Base-by-base conservation (phyloP, 2,329 filamentous ascomycete genomes). In the Aureobasidium sp. region DNA sequence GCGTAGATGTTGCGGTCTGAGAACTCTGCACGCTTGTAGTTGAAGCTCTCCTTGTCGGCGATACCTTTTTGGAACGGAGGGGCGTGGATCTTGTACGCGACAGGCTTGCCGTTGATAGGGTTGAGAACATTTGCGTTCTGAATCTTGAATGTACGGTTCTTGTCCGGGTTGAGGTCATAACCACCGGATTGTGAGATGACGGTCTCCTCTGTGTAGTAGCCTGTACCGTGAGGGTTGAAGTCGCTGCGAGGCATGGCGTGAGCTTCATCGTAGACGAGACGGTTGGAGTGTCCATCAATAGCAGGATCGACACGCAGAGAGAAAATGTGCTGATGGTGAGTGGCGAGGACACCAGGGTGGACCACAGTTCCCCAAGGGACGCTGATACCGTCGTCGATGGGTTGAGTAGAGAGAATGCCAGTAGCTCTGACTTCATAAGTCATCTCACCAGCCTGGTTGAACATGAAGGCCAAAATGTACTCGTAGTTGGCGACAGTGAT, bases 301-400 rank as follows among this genome's bases (percentile, higher is more conserved):
- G 74, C 72, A 36, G 78, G 72, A 71, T 82, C 74, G 63, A 83
- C 67, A 61, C 80, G 74, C 65, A 82, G 68, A 65, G 75, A 72
- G 76, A 92, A 90, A 71, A 91, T 88, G 73, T 91, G 89, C 70
- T 92, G 88, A 69, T 91, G 88, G 73, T 88, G 85, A 0, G 79
- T 77, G 2, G 86, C 87, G 37, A 90, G 81, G 16, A 87, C 86
- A 47, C 86, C 86, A 0, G 86, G 86, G 63, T 86, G 84, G 5
- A 89, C 85, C 44, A 88, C 81, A 0, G 86, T 89, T 37, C 86
- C 86, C 76, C 83, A 88, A 2, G 83, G 82, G 3, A 88, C 85
- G 13, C 81, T 81, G 55, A 85, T 71, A 15, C 83, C 84, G 63
- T 86, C 81, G 62, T 88, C 85, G 65, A 88, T 85, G 3, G 85